A percentile compares a stretch with the other conserved stretches of the same genome.
phyloP scores from a whole-genome alignment of 23 red algal genomes.

The Gracilariopsis chorda region DNA sequence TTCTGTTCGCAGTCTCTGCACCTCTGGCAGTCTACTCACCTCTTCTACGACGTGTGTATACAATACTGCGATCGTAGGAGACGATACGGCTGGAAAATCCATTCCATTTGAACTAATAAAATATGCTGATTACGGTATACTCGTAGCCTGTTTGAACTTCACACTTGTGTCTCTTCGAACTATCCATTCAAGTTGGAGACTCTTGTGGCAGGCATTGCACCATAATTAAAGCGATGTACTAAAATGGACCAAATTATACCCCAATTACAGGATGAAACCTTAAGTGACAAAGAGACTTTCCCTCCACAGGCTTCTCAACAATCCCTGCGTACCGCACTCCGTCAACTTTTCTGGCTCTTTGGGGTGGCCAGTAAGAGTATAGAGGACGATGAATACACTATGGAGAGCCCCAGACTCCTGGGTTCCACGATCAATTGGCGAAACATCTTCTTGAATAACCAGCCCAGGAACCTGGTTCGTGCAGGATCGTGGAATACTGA shows the following conservation, averaged over 20 bases:
- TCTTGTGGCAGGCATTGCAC: constrained; percentile 46
- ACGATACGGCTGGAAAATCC: constrained; percentile 63
- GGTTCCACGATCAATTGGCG: constrained; percentile 68
- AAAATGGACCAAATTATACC: constrained; percentile 42
- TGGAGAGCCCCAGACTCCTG: constrained; percentile 36
- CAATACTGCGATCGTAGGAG: constrained; percentile 24
- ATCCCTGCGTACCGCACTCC: too few species aligned
- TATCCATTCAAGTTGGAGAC: constrained; percentile 56
- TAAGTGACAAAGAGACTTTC: constrained; percentile 26
- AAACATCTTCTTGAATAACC: constrained; percentile 78
- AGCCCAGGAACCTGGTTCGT: constrained; percentile 62
- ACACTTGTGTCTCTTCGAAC: neutral
- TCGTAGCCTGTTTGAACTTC: neutral
- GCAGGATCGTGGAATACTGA: constrained; percentile 78
- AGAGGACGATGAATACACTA: constrained; percentile 68
- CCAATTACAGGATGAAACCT: constrained; percentile 65
- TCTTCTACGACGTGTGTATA: constrained; percentile 54
- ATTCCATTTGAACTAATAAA: constrained; percentile 22
- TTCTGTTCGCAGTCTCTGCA: neutral
- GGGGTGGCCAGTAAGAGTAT: constrained; percentile 76
- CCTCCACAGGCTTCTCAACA: constrained; percentile 60
- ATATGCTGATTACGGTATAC: neutral
- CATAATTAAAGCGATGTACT: constrained; percentile 71
- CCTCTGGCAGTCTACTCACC: constrained; percentile 26
- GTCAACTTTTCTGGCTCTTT: too few species aligned